A percentile compares a stretch with the other conserved stretches of the same genome.
These are phyloP conservation scores for Fagopyrum tataricum DNA, from an alignment of 148 eudicot genomes.

Conservation along the genomic window DNA sequence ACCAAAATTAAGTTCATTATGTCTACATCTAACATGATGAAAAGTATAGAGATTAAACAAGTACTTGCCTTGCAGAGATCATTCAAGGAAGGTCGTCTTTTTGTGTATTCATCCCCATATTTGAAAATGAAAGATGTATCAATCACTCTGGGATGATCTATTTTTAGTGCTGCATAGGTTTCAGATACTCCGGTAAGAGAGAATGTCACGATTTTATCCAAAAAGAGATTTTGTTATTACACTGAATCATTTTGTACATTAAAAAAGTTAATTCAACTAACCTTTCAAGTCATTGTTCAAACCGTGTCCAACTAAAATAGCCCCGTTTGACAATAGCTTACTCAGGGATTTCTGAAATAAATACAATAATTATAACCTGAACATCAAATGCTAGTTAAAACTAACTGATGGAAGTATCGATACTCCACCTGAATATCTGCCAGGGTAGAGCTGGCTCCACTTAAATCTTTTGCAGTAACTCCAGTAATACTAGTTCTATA, in stretches of 20 bases:
- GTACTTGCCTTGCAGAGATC: conserved; percentile 74
- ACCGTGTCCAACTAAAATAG: conserved; percentile 85
- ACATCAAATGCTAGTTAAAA: not conserved
- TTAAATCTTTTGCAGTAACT: conserved; percentile 64
- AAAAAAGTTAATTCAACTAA: conserved; percentile 18
- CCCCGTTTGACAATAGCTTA: conserved; percentile 53
- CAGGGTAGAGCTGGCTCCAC: conserved; percentile 48
- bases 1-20: too few relatives aligned
- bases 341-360: conserved; percentile 53
- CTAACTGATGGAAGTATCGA: not conserved
- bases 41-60: conserved; percentile 3
- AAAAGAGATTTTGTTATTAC: not conserved
- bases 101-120: conserved; percentile 35
- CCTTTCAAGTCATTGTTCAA: conserved; percentile 85
- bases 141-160: conserved; percentile 80
- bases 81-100: conserved; percentile 63
- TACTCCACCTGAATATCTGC: conserved; percentile 64
- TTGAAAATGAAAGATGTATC: conserved; percentile 81
- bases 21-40: not conserved
- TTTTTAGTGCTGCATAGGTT: conserved; percentile 57
- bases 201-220: not conserved
- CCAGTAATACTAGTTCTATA: conserved; percentile 84
- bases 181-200: not conserved
- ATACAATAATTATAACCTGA: not conserved
- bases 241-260: not conserved